Base-by-base conservation (phyloP, 257 asterid genomes). In the Solanum bulbocastanum region DNA sequence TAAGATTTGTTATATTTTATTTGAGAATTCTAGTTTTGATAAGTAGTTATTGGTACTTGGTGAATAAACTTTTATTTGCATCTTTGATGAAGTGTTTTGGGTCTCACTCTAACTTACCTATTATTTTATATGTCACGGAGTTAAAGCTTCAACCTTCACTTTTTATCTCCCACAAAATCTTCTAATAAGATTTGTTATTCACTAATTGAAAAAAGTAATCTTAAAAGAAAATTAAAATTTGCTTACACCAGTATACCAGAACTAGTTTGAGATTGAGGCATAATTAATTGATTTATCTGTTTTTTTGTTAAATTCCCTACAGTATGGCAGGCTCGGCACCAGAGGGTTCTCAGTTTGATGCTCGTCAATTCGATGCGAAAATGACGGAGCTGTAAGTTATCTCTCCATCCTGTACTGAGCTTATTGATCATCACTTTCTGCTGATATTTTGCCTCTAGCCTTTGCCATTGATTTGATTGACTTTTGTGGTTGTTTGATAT, bases 301-400 rank as follows among this genome's bases (percentile, higher is more conserved):
- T 84, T 46, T 46, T 35, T 72, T 35, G 71, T 44, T 85, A 88
- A 40, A 32, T 33, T 37, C 83, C 86, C 86, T 39, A 87, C 92
- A 93, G 92, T 91, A 93, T 93, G 93, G 92, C 96, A 75, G 95
- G 94, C 88, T 22, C 81, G 56, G 89, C 93, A 88, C 88, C 95
- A 65, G 94, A 93, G 86, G 96, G 94, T 71, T 93, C 96, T 90
- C 95, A 92, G 66, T 93, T 91, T 86, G 93, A 92, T 88, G 89
- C 91, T 83, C 90, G 91, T 83, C 93, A 92, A 3, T 93, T 86
- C 71, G 96, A 93, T 89, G 71, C 92, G 3, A 93, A 92, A 89
- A 93, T 93, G 95, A 90, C 69, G 68, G 96, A 93, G 88, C 60
- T 92, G 95, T 93, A 40, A 89, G 92, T 90, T 85, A 40, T 83